A percentile compares a stretch with the other conserved stretches of the same genome.
Evolutionary conservation across 495 filamentous ascomycete species (phyloP).

Genomic region (Tuber calosporum): DNA sequence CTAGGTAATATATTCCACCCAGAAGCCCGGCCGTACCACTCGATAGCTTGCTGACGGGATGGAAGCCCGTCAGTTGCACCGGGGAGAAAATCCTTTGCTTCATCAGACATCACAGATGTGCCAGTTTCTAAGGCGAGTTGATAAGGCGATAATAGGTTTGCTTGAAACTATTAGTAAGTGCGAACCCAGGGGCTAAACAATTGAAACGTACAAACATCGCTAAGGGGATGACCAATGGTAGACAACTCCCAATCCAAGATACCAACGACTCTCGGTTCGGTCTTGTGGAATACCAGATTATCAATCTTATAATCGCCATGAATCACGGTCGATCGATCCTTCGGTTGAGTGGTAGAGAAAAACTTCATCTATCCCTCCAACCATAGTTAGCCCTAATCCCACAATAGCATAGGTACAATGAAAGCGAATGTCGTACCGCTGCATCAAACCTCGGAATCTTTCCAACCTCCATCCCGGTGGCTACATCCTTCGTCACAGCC

Average conservation of each 20-base stretch:
- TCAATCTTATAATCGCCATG: constrained; percentile 99
- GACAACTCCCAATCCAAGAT: constrained; percentile 98
- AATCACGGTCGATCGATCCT: constrained; percentile 68
- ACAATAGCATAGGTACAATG: background rate
- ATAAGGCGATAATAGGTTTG: constrained; percentile 36
- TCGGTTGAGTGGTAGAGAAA: constrained; percentile 67
- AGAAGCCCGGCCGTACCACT: constrained; percentile 68
- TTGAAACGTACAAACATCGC: constrained; percentile 73
- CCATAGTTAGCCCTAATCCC: background rate
- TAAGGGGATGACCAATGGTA: constrained; percentile 87
- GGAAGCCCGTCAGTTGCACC: constrained; percentile 67
- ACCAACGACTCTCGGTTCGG: constrained; percentile 79
- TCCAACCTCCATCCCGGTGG: constrained; percentile 68
- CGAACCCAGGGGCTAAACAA: constrained; percentile 38
- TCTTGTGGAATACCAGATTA: constrained; percentile 88
- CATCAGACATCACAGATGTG: constrained; percentile 37
- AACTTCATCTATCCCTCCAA: constrained; percentile 50
- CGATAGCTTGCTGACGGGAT: constrained; percentile 57
- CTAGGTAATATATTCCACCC: constrained; percentile 56
- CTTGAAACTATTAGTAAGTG: constrained; percentile 7
- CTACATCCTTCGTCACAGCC: constrained; percentile 63
- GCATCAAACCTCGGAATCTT: constrained; percentile 73
- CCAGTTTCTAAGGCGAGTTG: constrained; percentile 33
- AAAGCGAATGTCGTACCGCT: constrained; percentile 45
- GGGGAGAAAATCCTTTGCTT: constrained; percentile 53